Percentiles rank a stretch among this genome's conserved stretches.
phyloP scores from a whole-genome alignment of 2,329 filamentous ascomycete genomes.

The Thelonectria rubi region DNA sequence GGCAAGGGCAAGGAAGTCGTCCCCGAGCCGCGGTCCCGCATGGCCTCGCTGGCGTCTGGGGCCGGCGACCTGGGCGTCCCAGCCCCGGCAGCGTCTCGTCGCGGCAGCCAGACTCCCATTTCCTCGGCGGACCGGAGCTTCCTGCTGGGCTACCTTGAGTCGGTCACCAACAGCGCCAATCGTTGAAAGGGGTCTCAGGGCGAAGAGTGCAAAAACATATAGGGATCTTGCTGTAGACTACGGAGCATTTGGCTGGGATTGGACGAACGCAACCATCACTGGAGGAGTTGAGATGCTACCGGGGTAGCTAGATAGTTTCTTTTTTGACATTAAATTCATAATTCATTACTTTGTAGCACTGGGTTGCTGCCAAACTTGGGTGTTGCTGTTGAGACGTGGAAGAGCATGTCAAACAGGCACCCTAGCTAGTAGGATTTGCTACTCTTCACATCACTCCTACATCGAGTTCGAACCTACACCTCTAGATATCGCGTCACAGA shows the following conservation, averaged over 20 bases:
- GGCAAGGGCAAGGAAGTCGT: constrained; percentile 40
- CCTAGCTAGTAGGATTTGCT: too few species aligned
- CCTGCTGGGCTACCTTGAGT: constrained; percentile 77
- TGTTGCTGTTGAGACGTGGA: too few species aligned
- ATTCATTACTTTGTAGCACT: not conserved
- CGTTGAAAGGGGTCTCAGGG: constrained; percentile 37
- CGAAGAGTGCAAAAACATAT: not conserved
- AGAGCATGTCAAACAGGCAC: too few species aligned
- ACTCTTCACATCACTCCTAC: too few species aligned
- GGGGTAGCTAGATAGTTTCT: constrained; percentile 5
- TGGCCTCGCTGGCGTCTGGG: constrained; percentile 57
- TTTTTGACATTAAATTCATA: constrained; percentile 6
- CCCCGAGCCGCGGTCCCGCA: constrained; percentile 46
- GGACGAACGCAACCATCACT: constrained; percentile 8
- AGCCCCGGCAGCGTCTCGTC: constrained; percentile 47
- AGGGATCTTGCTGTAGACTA: constrained; percentile 26
- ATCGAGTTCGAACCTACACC: too few species aligned
- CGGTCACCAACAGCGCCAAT: constrained; percentile 54
- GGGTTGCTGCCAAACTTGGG: too few species aligned
- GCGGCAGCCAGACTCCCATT: constrained; percentile 63
- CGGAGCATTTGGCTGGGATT: constrained; percentile 31
- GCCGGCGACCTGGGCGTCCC: constrained; percentile 43
- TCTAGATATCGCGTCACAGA: too few species aligned
- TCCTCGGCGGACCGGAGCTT: constrained; percentile 80
- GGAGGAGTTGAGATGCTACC: constrained; percentile 6